A percentile compares a stretch with the other conserved stretches of the same genome.
These are phyloP conservation scores for Fusarium foetens DNA, from an alignment of 2,329 filamentous ascomycete genomes.

Conservation along the genomic window DNA sequence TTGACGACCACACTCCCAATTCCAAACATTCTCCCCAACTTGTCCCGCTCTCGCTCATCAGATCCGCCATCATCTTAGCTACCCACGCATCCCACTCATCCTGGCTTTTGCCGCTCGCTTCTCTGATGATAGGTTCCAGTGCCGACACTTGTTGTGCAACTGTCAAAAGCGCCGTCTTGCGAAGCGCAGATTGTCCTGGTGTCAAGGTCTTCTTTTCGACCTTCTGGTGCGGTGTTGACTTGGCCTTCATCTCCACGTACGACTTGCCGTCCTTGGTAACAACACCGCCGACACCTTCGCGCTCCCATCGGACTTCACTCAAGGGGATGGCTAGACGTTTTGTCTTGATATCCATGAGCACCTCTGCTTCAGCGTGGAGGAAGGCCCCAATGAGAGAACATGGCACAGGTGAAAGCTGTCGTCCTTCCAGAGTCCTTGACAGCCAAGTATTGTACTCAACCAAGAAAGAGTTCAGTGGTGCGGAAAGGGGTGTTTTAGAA, in stretches of 20 bases:
- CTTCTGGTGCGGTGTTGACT: constrained; percentile 53
- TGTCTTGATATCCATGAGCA: constrained; percentile 73
- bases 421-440: constrained; percentile 76
- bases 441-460: constrained; percentile 88
- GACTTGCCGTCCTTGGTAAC: constrained; percentile 69
- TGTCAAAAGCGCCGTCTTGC: constrained; percentile 82
- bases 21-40: constrained; percentile 87
- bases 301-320: constrained; percentile 87
- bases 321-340: constrained; percentile 88
- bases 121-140: constrained; percentile 82
- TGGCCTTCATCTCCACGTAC: constrained; percentile 66
- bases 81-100: constrained; percentile 95
- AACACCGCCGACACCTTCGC: constrained; percentile 73
- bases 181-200: constrained; percentile 75
- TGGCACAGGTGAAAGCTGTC: constrained; percentile 77
- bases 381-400: constrained; percentile 81
- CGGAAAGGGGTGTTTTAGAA: constrained; percentile 82
- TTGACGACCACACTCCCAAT: constrained; percentile 88
- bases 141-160: constrained; percentile 86
- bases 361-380: constrained; percentile 82
- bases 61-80: constrained; percentile 84
- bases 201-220: constrained; percentile 65
- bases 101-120: constrained; percentile 85
- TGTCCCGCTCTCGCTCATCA: constrained; percentile 81
- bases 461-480: constrained; percentile 83